Evolutionary conservation across 2,329 filamentous ascomycete genomes (phyloP).

Genomic region (Tolypocladium inflatum): DNA sequence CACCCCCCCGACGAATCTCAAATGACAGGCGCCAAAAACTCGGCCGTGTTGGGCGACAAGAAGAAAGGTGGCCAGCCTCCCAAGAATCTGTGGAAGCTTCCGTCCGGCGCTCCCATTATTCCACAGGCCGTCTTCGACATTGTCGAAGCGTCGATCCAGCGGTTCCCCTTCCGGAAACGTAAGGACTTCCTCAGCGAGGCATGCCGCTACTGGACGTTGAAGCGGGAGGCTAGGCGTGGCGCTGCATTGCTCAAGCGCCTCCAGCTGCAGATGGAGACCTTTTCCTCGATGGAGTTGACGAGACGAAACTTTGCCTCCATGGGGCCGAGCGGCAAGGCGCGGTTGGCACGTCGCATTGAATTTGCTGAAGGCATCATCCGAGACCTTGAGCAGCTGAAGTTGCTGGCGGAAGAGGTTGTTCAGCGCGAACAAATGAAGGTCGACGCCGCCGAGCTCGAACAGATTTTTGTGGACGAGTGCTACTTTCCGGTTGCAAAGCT

Average conservation of each 20-base stretch:
- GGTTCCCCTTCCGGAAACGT: constrained; percentile 71
- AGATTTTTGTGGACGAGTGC: constrained; percentile 72
- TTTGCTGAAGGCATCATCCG: constrained; percentile 69
- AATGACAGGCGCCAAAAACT: constrained; percentile 73
- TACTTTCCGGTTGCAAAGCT: constrained; percentile 83
- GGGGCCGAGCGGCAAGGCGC: constrained; percentile 72
- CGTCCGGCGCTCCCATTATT: constrained; percentile 90
- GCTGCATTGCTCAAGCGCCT: constrained; percentile 87
- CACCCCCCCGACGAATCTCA: constrained; percentile 74
- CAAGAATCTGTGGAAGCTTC: constrained; percentile 67
- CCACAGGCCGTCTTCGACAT: constrained; percentile 80
- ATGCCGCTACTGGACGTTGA: constrained; percentile 96
- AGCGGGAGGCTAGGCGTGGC: constrained; percentile 83
- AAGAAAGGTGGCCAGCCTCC: constrained; percentile 50
- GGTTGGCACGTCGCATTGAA: constrained; percentile 73
- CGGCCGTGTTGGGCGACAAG: constrained; percentile 64
- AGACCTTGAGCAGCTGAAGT: constrained; percentile 69
- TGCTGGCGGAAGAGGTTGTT: constrained; percentile 61
- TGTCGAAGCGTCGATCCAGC: constrained; percentile 72
- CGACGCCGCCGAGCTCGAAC: constrained; percentile 65
- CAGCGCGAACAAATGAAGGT: constrained; percentile 71
- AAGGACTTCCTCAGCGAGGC: constrained; percentile 90
- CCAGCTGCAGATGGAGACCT: constrained; percentile 90
- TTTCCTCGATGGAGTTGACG: constrained; percentile 95
- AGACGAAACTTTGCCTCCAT: constrained; percentile 92